A percentile compares a stretch with the other conserved stretches of the same genome.
phyloP scores from a whole-genome alignment of 2,329 filamentous ascomycete species.

The Sporothrix globosa region DNA sequence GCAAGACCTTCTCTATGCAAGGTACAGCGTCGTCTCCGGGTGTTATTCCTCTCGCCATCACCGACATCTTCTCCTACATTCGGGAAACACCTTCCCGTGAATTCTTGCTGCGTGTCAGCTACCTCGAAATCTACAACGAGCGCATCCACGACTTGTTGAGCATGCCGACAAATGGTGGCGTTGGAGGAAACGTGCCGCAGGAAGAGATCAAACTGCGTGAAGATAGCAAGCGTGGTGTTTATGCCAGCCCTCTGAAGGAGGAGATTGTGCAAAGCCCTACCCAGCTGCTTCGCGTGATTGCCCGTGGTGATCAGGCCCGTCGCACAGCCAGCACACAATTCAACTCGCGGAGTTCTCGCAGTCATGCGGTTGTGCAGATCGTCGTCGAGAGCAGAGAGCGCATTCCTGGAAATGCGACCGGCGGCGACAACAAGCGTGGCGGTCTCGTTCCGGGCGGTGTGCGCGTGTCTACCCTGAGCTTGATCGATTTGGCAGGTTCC shows the following conservation, averaged over 20 bases:
- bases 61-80: conserved; percentile 99
- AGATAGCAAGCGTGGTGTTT: conserved; percentile 94
- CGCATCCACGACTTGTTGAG: conserved; percentile 92
- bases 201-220: conserved; percentile 98
- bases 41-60: conserved; percentile 95
- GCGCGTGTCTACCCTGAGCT: conserved; percentile 87
- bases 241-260: conserved; percentile 93
- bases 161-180: conserved; percentile 63
- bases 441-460: conserved; percentile 82
- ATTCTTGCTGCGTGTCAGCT: conserved; percentile 93
- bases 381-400: conserved; percentile 96
- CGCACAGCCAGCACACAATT: conserved; percentile 94
- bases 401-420: conserved; percentile 57
- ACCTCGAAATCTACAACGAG: conserved; percentile 98
- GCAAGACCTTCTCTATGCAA: conserved; percentile 99
- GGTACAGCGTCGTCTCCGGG: conserved; percentile 93
- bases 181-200: conserved; percentile 60
- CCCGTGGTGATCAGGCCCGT: conserved; percentile 86
- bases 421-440: conserved; percentile 66
- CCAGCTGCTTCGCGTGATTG: conserved; percentile 91
- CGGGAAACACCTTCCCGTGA: conserved; percentile 93
- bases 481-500: conserved; percentile 95
- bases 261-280: conserved; percentile 98
- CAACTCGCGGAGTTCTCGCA: conserved; percentile 93
- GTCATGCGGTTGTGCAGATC: conserved; percentile 97